Conservation (phyloP, 768 basidiomycete species). For the Lyophyllum decastes region DNA sequence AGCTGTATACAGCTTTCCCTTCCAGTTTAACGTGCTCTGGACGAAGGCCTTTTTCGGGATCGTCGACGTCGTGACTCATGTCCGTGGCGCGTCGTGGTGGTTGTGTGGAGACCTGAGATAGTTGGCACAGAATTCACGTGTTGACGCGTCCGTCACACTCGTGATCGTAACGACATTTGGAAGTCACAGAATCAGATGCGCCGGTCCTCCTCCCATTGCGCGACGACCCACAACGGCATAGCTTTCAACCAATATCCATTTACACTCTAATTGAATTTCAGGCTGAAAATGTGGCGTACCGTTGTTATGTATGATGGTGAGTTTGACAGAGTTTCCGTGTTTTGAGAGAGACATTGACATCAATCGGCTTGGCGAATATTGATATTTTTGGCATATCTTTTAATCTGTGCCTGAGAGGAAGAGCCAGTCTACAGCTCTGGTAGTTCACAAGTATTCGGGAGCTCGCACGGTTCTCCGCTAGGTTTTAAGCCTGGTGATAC, state of each 20-base stretch:
- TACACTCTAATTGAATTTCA: not conserved
- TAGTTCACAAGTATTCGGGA: too few relatives aligned
- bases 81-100: not conserved
- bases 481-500: too few relatives aligned
- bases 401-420: too few relatives aligned
- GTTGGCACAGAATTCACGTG: not conserved
- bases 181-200: too few relatives aligned
- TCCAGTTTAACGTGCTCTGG: slow-evolving; percentile 2
- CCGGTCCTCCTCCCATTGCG: too few relatives aligned
- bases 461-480: too few relatives aligned
- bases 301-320: not conserved
- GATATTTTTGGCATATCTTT: not conserved
- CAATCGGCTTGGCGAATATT: not conserved
- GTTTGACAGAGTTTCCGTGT: not conserved
- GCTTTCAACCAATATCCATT: not conserved
- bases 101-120: not conserved
- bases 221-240: too few relatives aligned
- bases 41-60: slow-evolving; percentile 10
- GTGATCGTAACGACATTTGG: not conserved
- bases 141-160: not conserved
- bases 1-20: not conserved
- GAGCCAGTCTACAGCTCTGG: too few relatives aligned
- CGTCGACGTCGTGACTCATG: slow-evolving; percentile 17
- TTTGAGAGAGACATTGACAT: too few relatives aligned
- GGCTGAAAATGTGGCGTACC: not conserved